A percentile compares a stretch with the other conserved stretches of the same genome.
These are phyloP conservation scores for Malus fusca DNA, from an alignment of 306 rosid species.

Conservation along the genomic window DNA sequence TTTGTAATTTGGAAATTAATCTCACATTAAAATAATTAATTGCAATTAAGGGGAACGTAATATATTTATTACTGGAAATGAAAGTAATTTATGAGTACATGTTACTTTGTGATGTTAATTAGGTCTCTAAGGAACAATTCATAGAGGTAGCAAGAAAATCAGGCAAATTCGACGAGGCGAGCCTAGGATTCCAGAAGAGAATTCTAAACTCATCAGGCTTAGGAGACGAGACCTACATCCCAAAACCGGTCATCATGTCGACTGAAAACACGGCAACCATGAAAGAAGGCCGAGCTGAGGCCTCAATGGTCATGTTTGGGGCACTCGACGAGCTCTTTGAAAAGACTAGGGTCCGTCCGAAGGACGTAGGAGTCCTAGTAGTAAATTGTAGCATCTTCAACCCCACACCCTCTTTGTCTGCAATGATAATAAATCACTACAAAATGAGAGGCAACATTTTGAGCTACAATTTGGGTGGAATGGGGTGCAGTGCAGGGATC, in stretches of 20 bases:
- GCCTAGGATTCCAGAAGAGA: slow-evolving; percentile 57
- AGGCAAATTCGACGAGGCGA: slow-evolving; percentile 68
- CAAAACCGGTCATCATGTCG: slow-evolving; percentile 50
- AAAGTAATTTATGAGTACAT: background rate
- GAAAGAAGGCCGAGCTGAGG: slow-evolving; percentile 92
- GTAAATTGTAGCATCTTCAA: slow-evolving; percentile 97
- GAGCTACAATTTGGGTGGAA: slow-evolving; percentile 91
- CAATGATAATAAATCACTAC: slow-evolving; percentile 95
- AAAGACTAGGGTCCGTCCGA: slow-evolving; percentile 68
- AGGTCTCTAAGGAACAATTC: slow-evolving; percentile 72
- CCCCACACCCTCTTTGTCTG: slow-evolving; percentile 90
- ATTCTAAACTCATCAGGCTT: slow-evolving; percentile 72
- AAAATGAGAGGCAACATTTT: slow-evolving; percentile 92
- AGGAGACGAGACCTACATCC: slow-evolving; percentile 84
- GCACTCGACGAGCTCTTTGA: slow-evolving; percentile 89
- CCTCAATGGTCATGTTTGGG: slow-evolving; percentile 79
- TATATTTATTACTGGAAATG: background rate
- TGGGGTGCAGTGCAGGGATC: slow-evolving; percentile 96
- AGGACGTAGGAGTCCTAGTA: slow-evolving; percentile 72
- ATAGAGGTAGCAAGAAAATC: slow-evolving; percentile 70
- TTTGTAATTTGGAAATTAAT: background rate
- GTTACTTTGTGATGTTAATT: background rate
- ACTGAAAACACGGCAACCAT: slow-evolving; percentile 58
- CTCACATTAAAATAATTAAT: background rate
- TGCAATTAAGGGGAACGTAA: background rate